Conservation (phyloP, 768 basidiomycete genomes). For the Agaricus sinodeliciosus region DNA sequence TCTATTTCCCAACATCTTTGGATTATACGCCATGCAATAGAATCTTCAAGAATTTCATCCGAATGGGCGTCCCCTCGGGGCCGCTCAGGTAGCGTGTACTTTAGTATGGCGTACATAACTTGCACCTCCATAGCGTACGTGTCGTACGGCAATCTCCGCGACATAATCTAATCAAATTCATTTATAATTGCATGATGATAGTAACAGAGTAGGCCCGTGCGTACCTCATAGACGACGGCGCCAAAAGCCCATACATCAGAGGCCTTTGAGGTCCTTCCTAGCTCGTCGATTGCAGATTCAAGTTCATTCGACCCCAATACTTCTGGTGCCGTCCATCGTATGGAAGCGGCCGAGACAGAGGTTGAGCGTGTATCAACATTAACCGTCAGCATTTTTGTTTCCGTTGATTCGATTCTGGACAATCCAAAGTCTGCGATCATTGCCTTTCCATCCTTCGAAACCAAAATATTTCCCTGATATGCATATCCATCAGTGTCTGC, state of each 20-base stretch:
- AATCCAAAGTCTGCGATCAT: neutral
- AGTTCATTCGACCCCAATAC: neutral
- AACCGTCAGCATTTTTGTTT: neutral
- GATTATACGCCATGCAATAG: neutral
- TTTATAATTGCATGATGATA: neutral
- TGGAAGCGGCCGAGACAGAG: neutral
- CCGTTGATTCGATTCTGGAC: neutral
- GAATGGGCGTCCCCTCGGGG: neutral
- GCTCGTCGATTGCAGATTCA: neutral
- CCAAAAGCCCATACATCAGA: neutral
- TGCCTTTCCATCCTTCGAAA: neutral
- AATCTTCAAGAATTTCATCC: neutral
- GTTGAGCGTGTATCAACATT: neutral
- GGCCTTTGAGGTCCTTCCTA: neutral
- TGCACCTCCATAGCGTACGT: neutral
- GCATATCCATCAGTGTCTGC: neutral
- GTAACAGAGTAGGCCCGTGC: neutral
- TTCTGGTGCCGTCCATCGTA: neutral
- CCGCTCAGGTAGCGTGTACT: neutral
- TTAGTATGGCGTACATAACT: neutral
- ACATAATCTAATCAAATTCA: neutral
- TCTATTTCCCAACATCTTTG: neutral
- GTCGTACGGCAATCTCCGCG: neutral
- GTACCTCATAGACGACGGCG: neutral
- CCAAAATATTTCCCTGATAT: neutral